phyloP scores from a whole-genome alignment of 2,329 filamentous ascomycete genomes.

The Fusarium denticulatum region DNA sequence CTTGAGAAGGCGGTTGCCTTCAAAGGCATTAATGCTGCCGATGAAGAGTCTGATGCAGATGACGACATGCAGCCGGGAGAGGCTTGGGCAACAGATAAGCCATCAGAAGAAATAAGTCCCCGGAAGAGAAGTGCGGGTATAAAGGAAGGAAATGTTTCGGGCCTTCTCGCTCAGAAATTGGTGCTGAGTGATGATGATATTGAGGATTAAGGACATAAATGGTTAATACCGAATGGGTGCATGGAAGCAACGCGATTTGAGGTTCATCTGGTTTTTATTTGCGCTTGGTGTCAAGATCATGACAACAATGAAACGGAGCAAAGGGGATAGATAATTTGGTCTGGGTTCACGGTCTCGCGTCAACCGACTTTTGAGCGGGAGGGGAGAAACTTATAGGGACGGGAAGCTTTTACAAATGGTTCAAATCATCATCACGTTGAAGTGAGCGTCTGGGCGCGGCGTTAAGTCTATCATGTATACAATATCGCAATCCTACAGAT shows the following conservation, averaged over 20 bases:
- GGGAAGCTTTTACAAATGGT: slow-evolving; percentile 4
- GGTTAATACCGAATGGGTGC: background rate
- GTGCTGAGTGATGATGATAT: slow-evolving; percentile 87
- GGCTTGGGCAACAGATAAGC: slow-evolving; percentile 70
- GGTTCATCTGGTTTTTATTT: slow-evolving; percentile 23
- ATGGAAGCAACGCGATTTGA: slow-evolving; percentile 16
- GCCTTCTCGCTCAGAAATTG: slow-evolving; percentile 69
- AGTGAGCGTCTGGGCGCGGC: slow-evolving; percentile 32
- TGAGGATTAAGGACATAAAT: slow-evolving; percentile 63
- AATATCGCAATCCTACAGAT: slow-evolving; percentile 27
- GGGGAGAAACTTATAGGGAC: background rate
- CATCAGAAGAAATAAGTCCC: slow-evolving; percentile 63
- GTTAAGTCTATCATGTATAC: slow-evolving; percentile 41
- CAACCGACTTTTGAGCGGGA: slow-evolving; percentile 13
- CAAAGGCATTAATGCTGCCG: slow-evolving; percentile 62
- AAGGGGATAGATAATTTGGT: slow-evolving; percentile 18
- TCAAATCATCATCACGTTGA: slow-evolving; percentile 37
- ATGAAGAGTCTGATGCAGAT: slow-evolving; percentile 59
- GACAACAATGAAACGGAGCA: slow-evolving; percentile 23
- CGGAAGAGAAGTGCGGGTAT: slow-evolving; percentile 57
- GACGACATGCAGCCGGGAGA: slow-evolving; percentile 56
- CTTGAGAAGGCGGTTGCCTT: slow-evolving; percentile 77
- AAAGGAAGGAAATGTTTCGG: slow-evolving; percentile 50
- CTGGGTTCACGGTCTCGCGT: background rate
- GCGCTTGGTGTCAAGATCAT: background rate